Evolutionary conservation across 2,329 filamentous ascomycete species (phyloP).

Genomic region (Neofusicoccum kwambonambiense): DNA sequence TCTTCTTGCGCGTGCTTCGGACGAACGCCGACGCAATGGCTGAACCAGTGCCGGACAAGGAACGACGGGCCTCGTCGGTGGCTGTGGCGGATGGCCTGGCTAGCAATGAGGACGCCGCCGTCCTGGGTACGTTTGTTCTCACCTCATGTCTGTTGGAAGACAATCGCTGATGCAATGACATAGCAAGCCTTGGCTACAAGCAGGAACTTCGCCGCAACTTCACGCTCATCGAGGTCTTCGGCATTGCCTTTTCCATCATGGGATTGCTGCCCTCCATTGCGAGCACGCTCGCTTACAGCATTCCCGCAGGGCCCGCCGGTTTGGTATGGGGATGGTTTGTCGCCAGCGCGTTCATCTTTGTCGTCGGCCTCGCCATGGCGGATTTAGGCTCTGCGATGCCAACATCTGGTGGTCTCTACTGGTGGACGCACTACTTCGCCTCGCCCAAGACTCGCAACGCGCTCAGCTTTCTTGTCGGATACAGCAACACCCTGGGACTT

Average conservation of each 20-base stretch:
- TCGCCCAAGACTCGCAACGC: slow-evolving; percentile 55
- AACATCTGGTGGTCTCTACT: slow-evolving; percentile 59
- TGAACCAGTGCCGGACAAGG: not conserved
- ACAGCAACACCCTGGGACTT: slow-evolving; percentile 60
- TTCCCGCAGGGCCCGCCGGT: slow-evolving; percentile 59
- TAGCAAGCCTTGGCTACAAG: slow-evolving; percentile 46
- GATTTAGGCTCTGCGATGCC: slow-evolving; percentile 50
- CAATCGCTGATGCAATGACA: not conserved
- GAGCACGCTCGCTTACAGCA: slow-evolving; percentile 57
- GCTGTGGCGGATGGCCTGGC: slow-evolving; percentile 28
- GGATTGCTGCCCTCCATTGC: slow-evolving; percentile 61
- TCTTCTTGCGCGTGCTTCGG: not conserved
- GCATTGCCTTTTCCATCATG: slow-evolving; percentile 51
- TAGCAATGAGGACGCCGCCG: slow-evolving; percentile 41
- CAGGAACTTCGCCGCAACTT: slow-evolving; percentile 63
- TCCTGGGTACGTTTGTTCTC: slow-evolving; percentile 32
- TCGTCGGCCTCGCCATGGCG: slow-evolving; percentile 60
- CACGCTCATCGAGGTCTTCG: slow-evolving; percentile 62
- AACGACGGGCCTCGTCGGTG: not conserved
- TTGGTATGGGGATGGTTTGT: slow-evolving; percentile 64
- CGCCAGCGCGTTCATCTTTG: slow-evolving; percentile 58
- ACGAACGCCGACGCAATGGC: not conserved
- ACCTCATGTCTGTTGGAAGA: not conserved
- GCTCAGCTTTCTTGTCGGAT: slow-evolving; percentile 60
- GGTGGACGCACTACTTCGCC: slow-evolving; percentile 60